Evolutionary conservation across 2,329 filamentous ascomycete genomes (phyloP).

Genomic region (Botrytis hyacinthi): DNA sequence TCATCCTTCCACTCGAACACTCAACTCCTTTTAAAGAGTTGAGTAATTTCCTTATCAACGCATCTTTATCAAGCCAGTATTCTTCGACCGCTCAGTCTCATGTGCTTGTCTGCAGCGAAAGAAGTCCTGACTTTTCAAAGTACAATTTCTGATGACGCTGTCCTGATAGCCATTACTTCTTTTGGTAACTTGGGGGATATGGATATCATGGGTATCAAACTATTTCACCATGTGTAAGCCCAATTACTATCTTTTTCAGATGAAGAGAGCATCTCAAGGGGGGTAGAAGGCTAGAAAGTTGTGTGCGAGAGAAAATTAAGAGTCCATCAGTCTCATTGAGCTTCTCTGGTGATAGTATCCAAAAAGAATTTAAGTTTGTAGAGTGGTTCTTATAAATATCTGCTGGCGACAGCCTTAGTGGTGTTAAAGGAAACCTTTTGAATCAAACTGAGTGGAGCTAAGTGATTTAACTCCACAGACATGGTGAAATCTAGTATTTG

Average conservation of each 20-base stretch:
- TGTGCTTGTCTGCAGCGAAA: neutral
- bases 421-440: neutral
- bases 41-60: no score
- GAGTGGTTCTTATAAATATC: neutral
- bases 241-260: neutral
- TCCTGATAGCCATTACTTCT: neutral
- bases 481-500: neutral
- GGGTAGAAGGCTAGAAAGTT: neutral
- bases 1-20: no score
- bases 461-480: neutral
- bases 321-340: neutral
- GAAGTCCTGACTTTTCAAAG: neutral
- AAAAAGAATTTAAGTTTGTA: neutral
- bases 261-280: neutral
- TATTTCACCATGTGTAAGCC: neutral
- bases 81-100: fast-evolving
- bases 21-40: no score
- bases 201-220: neutral
- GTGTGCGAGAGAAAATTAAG: neutral
- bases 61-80: neutral
- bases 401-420: neutral
- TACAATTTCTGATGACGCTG: fast-evolving
- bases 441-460: neutral
- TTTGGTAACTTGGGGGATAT: fast-evolving
- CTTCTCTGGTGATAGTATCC: fast-evolving